phyloP scores from a whole-genome alignment of 306 rosid species.

The Rubus idaeus region DNA sequence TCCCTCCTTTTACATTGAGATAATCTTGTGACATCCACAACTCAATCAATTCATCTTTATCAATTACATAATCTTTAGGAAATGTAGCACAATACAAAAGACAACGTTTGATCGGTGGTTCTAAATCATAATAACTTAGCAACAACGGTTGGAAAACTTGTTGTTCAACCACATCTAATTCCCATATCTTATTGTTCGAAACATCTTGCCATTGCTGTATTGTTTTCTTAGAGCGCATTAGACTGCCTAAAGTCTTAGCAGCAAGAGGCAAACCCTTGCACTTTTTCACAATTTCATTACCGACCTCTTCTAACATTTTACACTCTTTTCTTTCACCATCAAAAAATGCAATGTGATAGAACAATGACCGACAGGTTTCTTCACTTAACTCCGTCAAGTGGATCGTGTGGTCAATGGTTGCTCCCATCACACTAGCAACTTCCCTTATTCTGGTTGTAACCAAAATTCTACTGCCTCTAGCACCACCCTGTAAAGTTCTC shows the following conservation, averaged over 20 bases:
- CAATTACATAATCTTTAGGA: neutral
- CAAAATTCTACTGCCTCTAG: neutral
- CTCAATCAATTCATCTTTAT: neutral
- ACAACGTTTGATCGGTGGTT: neutral
- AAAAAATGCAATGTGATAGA: neutral
- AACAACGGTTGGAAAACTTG: neutral
- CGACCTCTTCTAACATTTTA: neutral
- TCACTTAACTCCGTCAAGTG: neutral
- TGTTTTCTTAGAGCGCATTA: neutral
- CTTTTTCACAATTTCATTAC: neutral
- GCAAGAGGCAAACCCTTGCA: constrained; percentile 4
- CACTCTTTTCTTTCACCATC: neutral
- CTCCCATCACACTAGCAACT: neutral
- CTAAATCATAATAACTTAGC: neutral
- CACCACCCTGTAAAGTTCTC: neutral
- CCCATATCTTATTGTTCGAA: neutral
- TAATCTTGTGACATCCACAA: neutral
- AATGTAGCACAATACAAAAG: neutral
- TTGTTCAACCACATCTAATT: neutral
- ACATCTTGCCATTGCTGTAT: neutral
- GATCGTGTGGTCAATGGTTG: neutral
- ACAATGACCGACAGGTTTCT: neutral
- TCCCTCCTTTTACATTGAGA: neutral
- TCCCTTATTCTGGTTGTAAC: neutral
- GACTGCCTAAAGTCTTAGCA: constrained; percentile 13